Conservation (phyloP, 768 basidiomycete species). For the Lactifluus piperatus region DNA sequence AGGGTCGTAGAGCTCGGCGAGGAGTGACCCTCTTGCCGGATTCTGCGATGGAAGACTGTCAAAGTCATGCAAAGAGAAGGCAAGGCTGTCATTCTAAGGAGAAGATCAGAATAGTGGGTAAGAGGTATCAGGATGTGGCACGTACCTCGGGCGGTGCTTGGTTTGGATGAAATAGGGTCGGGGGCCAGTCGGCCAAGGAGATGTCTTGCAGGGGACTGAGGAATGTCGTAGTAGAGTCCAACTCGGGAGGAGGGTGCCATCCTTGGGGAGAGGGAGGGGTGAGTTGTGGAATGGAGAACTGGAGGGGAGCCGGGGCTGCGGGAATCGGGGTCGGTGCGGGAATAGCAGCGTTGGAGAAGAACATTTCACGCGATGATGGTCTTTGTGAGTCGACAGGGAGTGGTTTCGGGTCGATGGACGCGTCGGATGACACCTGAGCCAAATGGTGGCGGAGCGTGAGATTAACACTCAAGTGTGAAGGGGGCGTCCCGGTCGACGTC, state of each 20-base stretch:
- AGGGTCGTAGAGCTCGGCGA: not conserved
- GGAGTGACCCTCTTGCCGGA: not conserved
- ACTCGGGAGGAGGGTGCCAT: constrained; percentile 1
- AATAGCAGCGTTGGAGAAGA: not conserved
- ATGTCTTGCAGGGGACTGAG: not conserved
- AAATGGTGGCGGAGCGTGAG: not conserved
- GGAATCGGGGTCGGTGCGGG: not conserved
- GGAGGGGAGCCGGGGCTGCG: not conserved
- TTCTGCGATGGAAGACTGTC: not conserved
- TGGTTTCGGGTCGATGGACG: not conserved
- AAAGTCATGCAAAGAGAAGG: not conserved
- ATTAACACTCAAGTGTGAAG: not conserved
- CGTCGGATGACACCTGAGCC: constrained; percentile 4
- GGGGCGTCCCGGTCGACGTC: not conserved
- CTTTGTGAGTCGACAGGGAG: not conserved
- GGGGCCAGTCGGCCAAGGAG: not conserved
- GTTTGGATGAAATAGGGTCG: not conserved
- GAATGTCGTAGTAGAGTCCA: not conserved
- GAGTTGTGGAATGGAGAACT: not conserved
- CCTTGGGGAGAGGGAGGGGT: not conserved
- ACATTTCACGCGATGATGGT: not conserved
- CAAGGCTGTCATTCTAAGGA: not conserved
- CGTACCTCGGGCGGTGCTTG: not conserved
- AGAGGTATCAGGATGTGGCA: not conserved
- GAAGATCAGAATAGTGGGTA: not conserved